A percentile compares a stretch with the other conserved stretches of the same genome.
These are phyloP conservation scores for Sclerotiophoma versabilis DNA, from an alignment of 2,329 filamentous ascomycete genomes.

Conservation along the genomic window DNA sequence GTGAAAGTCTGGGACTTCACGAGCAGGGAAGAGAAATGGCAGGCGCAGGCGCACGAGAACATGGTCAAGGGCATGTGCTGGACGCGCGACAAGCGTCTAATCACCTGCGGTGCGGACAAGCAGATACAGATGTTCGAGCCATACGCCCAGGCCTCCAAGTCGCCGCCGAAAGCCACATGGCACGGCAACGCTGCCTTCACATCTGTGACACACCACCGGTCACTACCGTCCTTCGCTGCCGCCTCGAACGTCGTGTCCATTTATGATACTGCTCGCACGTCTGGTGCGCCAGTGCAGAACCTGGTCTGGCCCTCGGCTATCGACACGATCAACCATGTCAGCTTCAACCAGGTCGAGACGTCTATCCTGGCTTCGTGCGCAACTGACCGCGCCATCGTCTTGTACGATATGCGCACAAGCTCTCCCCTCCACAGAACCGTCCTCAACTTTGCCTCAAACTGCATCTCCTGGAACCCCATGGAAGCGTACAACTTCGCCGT, in stretches of 20 bases:
- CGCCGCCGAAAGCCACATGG: slow-evolving; percentile 82
- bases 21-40: slow-evolving; percentile 75
- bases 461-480: slow-evolving; percentile 94
- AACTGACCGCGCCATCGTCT: slow-evolving; percentile 82
- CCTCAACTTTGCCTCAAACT: slow-evolving; percentile 89
- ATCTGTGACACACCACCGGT: slow-evolving; percentile 81
- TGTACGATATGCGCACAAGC: slow-evolving; percentile 90
- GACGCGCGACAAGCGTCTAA: slow-evolving; percentile 82
- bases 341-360: slow-evolving; percentile 94
- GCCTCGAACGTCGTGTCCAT: slow-evolving; percentile 81
- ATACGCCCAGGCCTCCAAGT: slow-evolving; percentile 72
- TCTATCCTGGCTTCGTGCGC: slow-evolving; percentile 86
- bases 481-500: slow-evolving; percentile 95
- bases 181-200: slow-evolving; percentile 85
- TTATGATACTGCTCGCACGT: slow-evolving; percentile 84
- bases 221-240: slow-evolving; percentile 78
- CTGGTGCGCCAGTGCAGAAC: slow-evolving; percentile 77
- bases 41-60: slow-evolving; percentile 85
- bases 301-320: slow-evolving; percentile 86
- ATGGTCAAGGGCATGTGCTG: slow-evolving; percentile 91
- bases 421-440: slow-evolving; percentile 82
- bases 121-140: slow-evolving; percentile 92
- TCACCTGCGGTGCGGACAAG: slow-evolving; percentile 86
- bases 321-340: slow-evolving; percentile 83
- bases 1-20: slow-evolving; percentile 92